Evolutionary conservation across 164 flowering plant genomes (phyloP), one percentile per base, ranked within the genome.

Genomic region (Malania oleifera): DNA sequence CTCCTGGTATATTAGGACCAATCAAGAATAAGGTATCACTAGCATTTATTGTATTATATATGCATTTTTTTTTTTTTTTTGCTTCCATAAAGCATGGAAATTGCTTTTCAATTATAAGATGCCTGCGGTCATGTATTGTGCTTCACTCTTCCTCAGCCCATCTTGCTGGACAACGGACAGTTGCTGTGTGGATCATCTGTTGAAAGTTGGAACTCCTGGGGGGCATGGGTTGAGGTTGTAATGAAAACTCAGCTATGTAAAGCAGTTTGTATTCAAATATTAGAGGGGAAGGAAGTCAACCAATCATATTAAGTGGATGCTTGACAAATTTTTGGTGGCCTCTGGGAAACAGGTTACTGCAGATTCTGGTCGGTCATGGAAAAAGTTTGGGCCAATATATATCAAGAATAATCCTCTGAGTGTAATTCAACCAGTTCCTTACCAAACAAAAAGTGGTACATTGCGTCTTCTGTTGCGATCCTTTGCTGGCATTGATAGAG

Each of bases 121-220:
- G 29, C 24, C 7, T 19, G 27, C 25, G 41, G 19, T 29, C 12
- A 9, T 43, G 20, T 57, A 14, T 50, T 2, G 59, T 66, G 18
- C 35, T 38, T 59, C 34, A 38, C 23, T 52, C 47, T 31, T 67
- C 43, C 34, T 64, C 79, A 92, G 98, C 98, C 98, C 25, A 75
- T 89, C 48, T 66, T 92, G 79, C 78, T 89, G 60, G 82, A 84
- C 53, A 79, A 83, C 74, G 93, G 93, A 37, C 43, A 61, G 47
- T 61, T 92, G 75, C 79, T 87, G 3, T 89, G 98, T 76, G 96
- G 98, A 66, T 89, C 96, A 22, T 92, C 96, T 46, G 96, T 92
- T 20, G 93, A 89, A 71, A 92, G 98, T 65, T 92, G 98, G 98
- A 92, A 92, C 67, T 85, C 98, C 18, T 92, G 95, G 98, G 98